These are phyloP conservation scores for Xylariales sp. DNA, from an alignment of 2,329 filamentous ascomycete genomes.

Conservation along the genomic window DNA sequence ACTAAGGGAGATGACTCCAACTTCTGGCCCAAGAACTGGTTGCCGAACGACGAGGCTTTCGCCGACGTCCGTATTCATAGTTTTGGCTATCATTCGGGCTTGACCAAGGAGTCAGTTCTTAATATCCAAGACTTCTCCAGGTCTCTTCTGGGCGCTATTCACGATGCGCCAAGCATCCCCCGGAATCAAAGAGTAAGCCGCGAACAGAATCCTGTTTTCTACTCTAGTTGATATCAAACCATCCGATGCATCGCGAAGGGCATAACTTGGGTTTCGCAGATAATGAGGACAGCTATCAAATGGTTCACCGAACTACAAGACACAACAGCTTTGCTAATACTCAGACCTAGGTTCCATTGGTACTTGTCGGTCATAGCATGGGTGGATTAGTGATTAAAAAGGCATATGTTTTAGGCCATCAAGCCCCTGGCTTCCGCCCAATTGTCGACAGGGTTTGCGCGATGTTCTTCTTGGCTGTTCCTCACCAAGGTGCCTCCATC, in stretches of 20 bases:
- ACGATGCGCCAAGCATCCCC: constrained; percentile 21
- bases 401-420: constrained; percentile 26
- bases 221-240: no score
- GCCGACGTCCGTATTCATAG: constrained; percentile 27
- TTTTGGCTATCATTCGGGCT: constrained; percentile 22
- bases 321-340: background rate
- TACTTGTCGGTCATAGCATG: constrained; percentile 35
- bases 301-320: background rate
- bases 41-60: constrained; percentile 26
- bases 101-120: constrained; percentile 18
- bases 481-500: constrained; percentile 27
- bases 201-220: no score
- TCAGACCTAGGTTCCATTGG: constrained; percentile 16
- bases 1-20: constrained; percentile 13
- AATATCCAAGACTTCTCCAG: constrained; percentile 28
- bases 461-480: constrained; percentile 34
- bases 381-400: constrained; percentile 33
- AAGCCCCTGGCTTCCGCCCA: constrained; percentile 14
- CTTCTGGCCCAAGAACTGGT: constrained; percentile 32
- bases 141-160: constrained; percentile 23
- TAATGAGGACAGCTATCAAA: background rate
- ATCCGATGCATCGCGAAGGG: no score
- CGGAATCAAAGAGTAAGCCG: no score
- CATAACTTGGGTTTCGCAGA: background rate
- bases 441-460: constrained; percentile 20